A percentile compares a stretch with the other conserved stretches of the same genome.
Evolutionary conservation across 306 rosid species (phyloP).

Genomic region (Myrica gale): DNA sequence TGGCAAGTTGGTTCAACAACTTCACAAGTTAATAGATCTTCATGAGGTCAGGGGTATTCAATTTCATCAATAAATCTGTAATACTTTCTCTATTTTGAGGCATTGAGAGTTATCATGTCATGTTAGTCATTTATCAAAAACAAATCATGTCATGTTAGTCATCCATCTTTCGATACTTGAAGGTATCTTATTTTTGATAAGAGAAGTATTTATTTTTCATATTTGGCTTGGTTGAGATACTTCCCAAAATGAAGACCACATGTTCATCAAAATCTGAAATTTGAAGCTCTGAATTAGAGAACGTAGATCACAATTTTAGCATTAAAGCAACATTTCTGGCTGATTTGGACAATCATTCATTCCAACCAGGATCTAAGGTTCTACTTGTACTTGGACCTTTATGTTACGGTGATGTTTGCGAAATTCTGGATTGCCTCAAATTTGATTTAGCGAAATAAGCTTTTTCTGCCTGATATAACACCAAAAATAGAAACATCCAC

Average conservation of each 20-base stretch:
- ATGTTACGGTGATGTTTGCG: background rate
- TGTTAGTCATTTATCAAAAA: no score
- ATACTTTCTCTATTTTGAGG: background rate
- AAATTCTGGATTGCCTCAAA: background rate
- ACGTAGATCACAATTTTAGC: background rate
- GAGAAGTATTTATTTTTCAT: background rate
- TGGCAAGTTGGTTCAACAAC: constrained; percentile 60
- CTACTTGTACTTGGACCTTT: background rate
- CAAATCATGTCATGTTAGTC: background rate
- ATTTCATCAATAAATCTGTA: background rate
- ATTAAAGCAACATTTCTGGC: background rate
- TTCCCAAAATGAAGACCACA: background rate
- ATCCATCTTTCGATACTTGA: background rate
- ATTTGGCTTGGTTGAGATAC: background rate
- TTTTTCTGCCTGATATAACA: background rate
- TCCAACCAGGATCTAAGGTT: background rate
- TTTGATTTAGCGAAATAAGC: background rate
- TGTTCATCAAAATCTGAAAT: background rate
- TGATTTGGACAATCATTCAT: background rate
- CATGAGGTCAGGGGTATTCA: constrained; percentile 43
- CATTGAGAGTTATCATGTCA: background rate
- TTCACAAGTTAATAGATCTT: constrained; percentile 54
- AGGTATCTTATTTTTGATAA: background rate
- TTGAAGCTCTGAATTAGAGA: background rate
- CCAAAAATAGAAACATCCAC: no score